Evolutionary conservation across 2,329 filamentous ascomycete species (phyloP).

Genomic region (Camillea tinctor): DNA sequence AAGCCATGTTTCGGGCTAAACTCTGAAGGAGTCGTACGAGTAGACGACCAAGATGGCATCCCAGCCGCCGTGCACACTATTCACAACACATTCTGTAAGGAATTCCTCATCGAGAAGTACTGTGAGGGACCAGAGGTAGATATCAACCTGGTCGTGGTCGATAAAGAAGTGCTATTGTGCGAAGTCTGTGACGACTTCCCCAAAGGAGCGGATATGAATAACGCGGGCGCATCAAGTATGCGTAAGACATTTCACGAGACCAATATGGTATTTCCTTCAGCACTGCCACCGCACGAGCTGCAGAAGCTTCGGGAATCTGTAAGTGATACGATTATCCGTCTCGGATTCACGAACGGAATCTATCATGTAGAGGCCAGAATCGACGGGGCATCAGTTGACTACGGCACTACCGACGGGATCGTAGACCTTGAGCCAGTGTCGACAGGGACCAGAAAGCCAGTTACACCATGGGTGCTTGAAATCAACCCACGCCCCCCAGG

Average conservation of each 20-base stretch:
- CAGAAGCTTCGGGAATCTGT: slow-evolving; percentile 16
- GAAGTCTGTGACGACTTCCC: slow-evolving; percentile 32
- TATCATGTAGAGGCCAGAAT: slow-evolving; percentile 30
- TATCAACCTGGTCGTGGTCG: slow-evolving; percentile 27
- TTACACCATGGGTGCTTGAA: slow-evolving; percentile 24
- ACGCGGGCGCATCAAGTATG: slow-evolving; percentile 3
- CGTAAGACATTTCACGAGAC: slow-evolving; percentile 28
- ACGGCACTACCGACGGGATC: slow-evolving; percentile 6
- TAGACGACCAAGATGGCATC: slow-evolving; percentile 15
- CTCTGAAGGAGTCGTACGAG: slow-evolving; percentile 29
- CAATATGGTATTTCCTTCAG: slow-evolving; percentile 28
- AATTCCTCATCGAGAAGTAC: slow-evolving; percentile 27
- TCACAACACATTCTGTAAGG: slow-evolving; percentile 17
- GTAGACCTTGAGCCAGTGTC: slow-evolving; percentile 8
- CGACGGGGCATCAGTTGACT: slow-evolving; percentile 21
- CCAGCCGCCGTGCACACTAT: slow-evolving; percentile 14
- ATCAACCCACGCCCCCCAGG: slow-evolving; percentile 30
- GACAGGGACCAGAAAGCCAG: not conserved
- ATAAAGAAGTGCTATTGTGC: slow-evolving; percentile 26
- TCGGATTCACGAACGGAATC: slow-evolving; percentile 27
- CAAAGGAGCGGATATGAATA: slow-evolving; percentile 22
- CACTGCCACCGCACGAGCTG: slow-evolving; percentile 24
- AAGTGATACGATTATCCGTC: slow-evolving; percentile 13
- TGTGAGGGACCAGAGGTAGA: slow-evolving; percentile 30
- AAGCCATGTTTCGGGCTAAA: slow-evolving; percentile 29